Conservation (phyloP, 139 green algal genomes). For the Chlorella sp. region DNA sequence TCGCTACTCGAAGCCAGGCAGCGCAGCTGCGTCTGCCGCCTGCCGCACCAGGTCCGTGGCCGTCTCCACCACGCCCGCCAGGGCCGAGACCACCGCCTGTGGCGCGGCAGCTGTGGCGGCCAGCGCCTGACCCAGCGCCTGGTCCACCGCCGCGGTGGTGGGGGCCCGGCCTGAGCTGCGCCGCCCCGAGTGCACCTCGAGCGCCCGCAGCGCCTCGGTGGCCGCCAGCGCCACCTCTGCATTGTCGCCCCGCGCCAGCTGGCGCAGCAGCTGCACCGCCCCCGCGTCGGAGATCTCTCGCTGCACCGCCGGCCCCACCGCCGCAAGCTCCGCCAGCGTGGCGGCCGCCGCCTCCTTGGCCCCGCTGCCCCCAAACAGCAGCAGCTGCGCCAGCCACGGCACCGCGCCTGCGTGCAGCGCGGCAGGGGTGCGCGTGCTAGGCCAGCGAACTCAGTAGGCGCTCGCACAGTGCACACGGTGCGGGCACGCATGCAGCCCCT, state of each 20-base stretch:
- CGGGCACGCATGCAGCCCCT: too few relatives aligned
- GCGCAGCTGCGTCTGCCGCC: too few relatives aligned
- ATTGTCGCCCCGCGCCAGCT: background rate
- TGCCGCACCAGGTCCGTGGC: too few relatives aligned
- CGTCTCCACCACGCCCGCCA: too few relatives aligned
- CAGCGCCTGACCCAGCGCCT: too few relatives aligned
- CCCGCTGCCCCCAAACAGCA: conserved; percentile 24
- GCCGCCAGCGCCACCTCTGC: conserved; percentile 14
- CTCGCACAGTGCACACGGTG: too few relatives aligned
- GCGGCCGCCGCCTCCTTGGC: conserved; percentile 41
- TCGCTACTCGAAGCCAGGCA: too few relatives aligned
- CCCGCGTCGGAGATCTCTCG: conserved; percentile 28
- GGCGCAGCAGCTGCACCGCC: conserved; percentile 13
- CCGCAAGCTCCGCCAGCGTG: conserved; percentile 28
- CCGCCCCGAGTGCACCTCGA: conserved; percentile 25
- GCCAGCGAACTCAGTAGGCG: too few relatives aligned
- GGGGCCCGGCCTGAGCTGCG: too few relatives aligned
- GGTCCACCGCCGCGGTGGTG: too few relatives aligned
- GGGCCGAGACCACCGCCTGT: too few relatives aligned
- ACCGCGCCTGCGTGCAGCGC: conserved; percentile 17
- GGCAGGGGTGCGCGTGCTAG: background rate
- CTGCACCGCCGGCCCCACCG: conserved; percentile 18
- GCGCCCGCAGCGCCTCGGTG: conserved; percentile 22
- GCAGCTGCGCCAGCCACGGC: conserved; percentile 38
- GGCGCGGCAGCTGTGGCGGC: too few relatives aligned